Percentiles rank a stretch among this genome's conserved stretches.
phyloP scores from a whole-genome alignment of 1,284 basidiomycete genomes.

The Rhodotorula glutinis region DNA sequence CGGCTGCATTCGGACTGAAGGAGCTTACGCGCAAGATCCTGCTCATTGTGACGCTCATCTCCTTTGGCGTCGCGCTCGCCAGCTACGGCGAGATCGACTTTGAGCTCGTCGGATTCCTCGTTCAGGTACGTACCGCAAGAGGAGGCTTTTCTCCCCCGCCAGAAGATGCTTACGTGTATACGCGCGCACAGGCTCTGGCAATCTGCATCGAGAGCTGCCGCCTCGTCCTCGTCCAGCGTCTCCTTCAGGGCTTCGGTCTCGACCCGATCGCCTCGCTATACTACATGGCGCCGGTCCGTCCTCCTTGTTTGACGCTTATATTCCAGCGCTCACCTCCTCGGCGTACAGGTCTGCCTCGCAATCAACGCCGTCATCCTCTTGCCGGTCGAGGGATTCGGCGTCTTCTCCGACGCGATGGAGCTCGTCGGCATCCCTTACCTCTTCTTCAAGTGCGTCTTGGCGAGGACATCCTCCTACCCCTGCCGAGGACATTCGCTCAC shows the following conservation, averaged over 20 bases:
- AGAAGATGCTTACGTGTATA: no score
- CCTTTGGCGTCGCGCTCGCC: constrained; percentile 42
- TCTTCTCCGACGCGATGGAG: constrained; percentile 31
- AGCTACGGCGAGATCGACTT: constrained; percentile 79
- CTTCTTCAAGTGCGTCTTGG: constrained; percentile 34
- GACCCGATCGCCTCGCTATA: constrained; percentile 62
- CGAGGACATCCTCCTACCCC: no score
- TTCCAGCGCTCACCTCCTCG: neutral
- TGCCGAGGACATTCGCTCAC: neutral
- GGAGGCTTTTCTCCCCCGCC: no score
- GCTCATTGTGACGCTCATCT: constrained; percentile 28
- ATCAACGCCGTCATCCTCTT: constrained; percentile 64
- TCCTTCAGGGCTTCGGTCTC: constrained; percentile 88
- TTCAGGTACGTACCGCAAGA: constrained; percentile 38
- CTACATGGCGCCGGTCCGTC: constrained; percentile 57
- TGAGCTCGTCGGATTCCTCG: constrained; percentile 77
- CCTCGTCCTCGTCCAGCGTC: constrained; percentile 92
- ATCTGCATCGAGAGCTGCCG: constrained; percentile 78
- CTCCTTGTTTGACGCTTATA: neutral
- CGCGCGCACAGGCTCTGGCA: constrained; percentile 23
- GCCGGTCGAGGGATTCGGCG: constrained; percentile 36
- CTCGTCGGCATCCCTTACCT: constrained; percentile 35
- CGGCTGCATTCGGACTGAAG: constrained; percentile 82
- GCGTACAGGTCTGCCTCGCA: constrained; percentile 64
- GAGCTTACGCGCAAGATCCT: constrained; percentile 60